phyloP scores from a whole-genome alignment of 1,284 basidiomycete species.

The Cerrena zonata region DNA sequence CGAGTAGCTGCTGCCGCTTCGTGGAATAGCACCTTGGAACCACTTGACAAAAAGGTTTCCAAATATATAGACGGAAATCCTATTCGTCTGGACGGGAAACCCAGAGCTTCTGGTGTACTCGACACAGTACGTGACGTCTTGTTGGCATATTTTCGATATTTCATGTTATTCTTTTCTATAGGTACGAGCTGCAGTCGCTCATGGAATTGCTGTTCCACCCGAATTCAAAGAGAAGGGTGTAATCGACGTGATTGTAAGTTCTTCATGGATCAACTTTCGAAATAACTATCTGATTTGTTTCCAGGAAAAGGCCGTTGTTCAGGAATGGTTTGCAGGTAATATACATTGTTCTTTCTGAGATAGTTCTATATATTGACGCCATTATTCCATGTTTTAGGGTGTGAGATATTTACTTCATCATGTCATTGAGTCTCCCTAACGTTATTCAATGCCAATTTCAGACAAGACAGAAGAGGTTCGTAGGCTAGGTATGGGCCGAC shows the following conservation, averaged over 20 bases:
- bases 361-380: neutral
- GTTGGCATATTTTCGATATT: neutral
- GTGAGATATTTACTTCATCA: constrained; percentile 22
- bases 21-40: constrained; percentile 62
- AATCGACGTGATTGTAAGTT: constrained; percentile 53
- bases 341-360: neutral
- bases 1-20: constrained; percentile 54
- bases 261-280: constrained; percentile 23
- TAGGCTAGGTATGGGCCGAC: constrained; percentile 69
- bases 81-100: constrained; percentile 70
- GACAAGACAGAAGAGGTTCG: constrained; percentile 73
- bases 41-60: constrained; percentile 59
- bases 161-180: constrained; percentile 21
- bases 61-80: constrained; percentile 69
- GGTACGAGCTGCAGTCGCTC: constrained; percentile 64
- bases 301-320: constrained; percentile 68
- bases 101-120: constrained; percentile 72
- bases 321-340: constrained; percentile 74
- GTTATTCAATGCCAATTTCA: constrained; percentile 22
- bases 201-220: constrained; percentile 62
- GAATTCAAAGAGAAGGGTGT: constrained; percentile 63
- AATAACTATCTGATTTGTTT: constrained; percentile 2
- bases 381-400: constrained; percentile 19
- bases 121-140: constrained; percentile 53
- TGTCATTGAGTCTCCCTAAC: neutral